phyloP scores from a whole-genome alignment of 2,329 filamentous ascomycete species.

The Trichophyton verrucosum region DNA sequence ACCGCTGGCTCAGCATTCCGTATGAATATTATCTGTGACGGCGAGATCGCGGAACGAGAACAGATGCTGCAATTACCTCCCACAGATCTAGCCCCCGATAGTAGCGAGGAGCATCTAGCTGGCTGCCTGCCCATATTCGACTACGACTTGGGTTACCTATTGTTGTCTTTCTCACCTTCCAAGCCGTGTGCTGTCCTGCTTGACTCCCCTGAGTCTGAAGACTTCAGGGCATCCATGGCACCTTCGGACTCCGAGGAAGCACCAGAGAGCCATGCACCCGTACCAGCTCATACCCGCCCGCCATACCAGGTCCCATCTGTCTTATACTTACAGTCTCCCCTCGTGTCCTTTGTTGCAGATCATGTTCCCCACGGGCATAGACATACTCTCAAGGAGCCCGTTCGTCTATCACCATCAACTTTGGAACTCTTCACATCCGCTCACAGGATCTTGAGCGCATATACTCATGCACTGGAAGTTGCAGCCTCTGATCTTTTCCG shows the following conservation, averaged over 20 bases:
- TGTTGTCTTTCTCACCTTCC: conserved; percentile 39
- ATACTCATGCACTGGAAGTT: conserved; percentile 35
- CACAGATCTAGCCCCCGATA: conserved; percentile 14
- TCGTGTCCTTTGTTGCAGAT: conserved; percentile 32
- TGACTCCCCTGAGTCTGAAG: conserved; percentile 34
- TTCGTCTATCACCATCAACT: conserved; percentile 37
- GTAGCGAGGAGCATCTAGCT: conserved; percentile 29
- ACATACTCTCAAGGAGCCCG: conserved; percentile 32
- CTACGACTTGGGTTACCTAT: conserved; percentile 45
- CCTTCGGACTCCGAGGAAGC: conserved; percentile 17
- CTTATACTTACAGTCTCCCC: conserved; percentile 28
- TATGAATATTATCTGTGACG: conserved; percentile 43
- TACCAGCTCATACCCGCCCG: conserved; percentile 25
- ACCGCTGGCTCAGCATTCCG: conserved; percentile 44
- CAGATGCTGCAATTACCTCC: conserved; percentile 29
- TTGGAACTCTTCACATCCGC: conserved; percentile 37
- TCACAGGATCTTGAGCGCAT: conserved; percentile 35
- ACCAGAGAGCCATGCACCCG: conserved; percentile 14
- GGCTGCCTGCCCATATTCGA: conserved; percentile 44
- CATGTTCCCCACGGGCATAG: conserved; percentile 33
- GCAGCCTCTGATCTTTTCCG: conserved; percentile 42
- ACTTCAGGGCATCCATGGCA: conserved; percentile 20
- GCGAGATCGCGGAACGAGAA: conserved; percentile 38
- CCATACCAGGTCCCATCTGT: conserved; percentile 33
- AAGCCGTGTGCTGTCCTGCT: conserved; percentile 41